phyloP scores from a whole-genome alignment of 2,329 filamentous ascomycete species.

The Sporothrix humicola region DNA sequence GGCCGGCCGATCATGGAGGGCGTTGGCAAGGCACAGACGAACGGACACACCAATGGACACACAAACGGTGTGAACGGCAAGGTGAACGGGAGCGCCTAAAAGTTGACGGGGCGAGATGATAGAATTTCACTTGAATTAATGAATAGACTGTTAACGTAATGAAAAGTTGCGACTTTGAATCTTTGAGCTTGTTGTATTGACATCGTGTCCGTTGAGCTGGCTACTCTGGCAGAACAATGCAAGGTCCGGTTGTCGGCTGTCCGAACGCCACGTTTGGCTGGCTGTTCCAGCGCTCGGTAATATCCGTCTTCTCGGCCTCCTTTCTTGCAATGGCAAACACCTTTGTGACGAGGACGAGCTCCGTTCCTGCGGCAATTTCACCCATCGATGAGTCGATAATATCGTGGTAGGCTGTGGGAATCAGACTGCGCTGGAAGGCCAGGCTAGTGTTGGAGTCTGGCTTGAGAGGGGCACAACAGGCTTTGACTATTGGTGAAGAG shows the following conservation, averaged over 20 bases:
- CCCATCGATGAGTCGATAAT: background rate
- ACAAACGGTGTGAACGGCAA: too few relatives aligned
- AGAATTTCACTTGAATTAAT: too few relatives aligned
- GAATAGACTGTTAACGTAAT: too few relatives aligned
- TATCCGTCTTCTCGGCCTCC: background rate
- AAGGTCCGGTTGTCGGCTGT: background rate
- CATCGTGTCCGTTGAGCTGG: background rate
- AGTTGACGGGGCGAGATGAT: too few relatives aligned
- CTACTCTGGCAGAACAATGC: slow-evolving; percentile 2
- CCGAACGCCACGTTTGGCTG: slow-evolving; percentile 1
- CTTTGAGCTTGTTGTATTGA: too few relatives aligned
- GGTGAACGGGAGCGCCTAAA: too few relatives aligned
- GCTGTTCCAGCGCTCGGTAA: slow-evolving; percentile 18
- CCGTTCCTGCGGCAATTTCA: slow-evolving; percentile 26
- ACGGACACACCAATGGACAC: too few relatives aligned
- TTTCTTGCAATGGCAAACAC: slow-evolving; percentile 18
- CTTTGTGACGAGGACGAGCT: background rate
- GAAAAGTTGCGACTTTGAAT: too few relatives aligned
- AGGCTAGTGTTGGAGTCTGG: slow-evolving; percentile 46
- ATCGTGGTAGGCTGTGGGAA: slow-evolving; percentile 38
- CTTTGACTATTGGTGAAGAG: background rate
- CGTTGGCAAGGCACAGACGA: too few relatives aligned
- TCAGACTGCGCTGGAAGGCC: slow-evolving; percentile 40
- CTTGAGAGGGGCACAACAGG: slow-evolving; percentile 36
- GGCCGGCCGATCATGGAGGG: slow-evolving; percentile 35